Percentiles rank a stretch among this genome's conserved stretches.
phyloP scores from a whole-genome alignment of 2,329 filamentous ascomycete species.

The Neofusicoccum cordaticola region DNA sequence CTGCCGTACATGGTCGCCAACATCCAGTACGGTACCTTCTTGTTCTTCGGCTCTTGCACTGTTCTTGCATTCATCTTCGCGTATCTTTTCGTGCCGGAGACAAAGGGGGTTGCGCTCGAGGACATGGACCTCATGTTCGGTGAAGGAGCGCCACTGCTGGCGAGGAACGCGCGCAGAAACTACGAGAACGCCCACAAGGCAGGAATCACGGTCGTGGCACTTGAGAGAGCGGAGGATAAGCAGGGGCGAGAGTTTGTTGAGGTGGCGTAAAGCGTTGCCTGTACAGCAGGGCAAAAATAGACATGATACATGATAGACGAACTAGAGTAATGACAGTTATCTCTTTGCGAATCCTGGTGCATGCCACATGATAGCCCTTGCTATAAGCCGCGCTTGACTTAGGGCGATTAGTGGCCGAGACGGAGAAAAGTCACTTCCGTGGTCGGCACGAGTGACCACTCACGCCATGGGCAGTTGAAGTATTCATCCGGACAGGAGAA shows the following conservation, averaged over 20 bases:
- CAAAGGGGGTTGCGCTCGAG: constrained; percentile 62
- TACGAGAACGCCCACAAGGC: constrained; percentile 18
- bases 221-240: constrained; percentile 8
- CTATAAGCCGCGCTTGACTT: too few relatives aligned
- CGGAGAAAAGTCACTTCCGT: too few relatives aligned
- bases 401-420: too few relatives aligned
- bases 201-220: constrained; percentile 15
- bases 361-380: too few relatives aligned
- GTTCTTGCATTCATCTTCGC: constrained; percentile 64
- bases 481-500: too few relatives aligned
- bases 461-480: too few relatives aligned
- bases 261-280: neutral
- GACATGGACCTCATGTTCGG: constrained; percentile 67
- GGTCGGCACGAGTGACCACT: too few relatives aligned
- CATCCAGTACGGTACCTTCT: constrained; percentile 59
- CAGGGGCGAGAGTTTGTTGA: constrained; percentile 6
- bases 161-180: constrained; percentile 12
- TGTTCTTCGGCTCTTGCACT: constrained; percentile 67
- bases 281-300: neutral
- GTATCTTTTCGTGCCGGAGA: constrained; percentile 68
- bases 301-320: neutral
- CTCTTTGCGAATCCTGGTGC: neutral
- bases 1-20: constrained; percentile 66
- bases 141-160: constrained; percentile 20
- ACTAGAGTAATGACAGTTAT: neutral